phyloP scores from a whole-genome alignment of 139 green algal species.

The Haematococcus lacustris region DNA sequence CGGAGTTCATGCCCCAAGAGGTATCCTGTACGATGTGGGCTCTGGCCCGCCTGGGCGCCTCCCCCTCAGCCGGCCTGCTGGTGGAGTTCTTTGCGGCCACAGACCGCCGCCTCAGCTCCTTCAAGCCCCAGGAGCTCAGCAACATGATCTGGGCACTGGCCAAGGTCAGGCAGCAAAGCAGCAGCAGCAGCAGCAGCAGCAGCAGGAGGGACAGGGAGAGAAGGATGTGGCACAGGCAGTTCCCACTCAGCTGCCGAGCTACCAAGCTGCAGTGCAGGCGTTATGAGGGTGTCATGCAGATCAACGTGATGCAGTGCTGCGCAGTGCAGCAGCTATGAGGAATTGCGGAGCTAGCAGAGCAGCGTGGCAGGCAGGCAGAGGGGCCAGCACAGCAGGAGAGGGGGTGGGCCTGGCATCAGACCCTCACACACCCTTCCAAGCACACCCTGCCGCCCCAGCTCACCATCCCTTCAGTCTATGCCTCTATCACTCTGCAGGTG shows the following conservation, averaged over 20 bases:
- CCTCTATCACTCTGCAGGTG: background rate
- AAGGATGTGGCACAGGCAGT: background rate
- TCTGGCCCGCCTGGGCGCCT: slow-evolving; percentile 15
- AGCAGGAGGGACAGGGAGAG: background rate
- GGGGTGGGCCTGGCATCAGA: background rate
- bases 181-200: too few relatives aligned
- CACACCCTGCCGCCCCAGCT: background rate
- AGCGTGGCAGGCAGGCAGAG: background rate
- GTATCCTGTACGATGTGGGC: slow-evolving; percentile 29
- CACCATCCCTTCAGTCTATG: background rate
- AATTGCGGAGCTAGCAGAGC: too few relatives aligned
- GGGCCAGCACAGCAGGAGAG: background rate
- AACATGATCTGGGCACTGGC: slow-evolving; percentile 36
- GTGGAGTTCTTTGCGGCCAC: slow-evolving; percentile 29
- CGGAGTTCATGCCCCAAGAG: slow-evolving; percentile 1
- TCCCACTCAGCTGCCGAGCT: background rate
- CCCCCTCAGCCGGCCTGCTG: slow-evolving; percentile 7
- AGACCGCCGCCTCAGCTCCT: slow-evolving; percentile 24
- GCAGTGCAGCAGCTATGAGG: too few relatives aligned
- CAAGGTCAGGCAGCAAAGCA: slow-evolving; percentile 7
- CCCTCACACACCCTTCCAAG: background rate
- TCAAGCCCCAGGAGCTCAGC: slow-evolving; percentile 32
- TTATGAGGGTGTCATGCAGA: background rate
- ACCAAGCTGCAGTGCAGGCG: background rate
- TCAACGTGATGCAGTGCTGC: too few relatives aligned